phyloP scores from a whole-genome alignment of 2,329 filamentous ascomycete species.

The Nemania diffusa region DNA sequence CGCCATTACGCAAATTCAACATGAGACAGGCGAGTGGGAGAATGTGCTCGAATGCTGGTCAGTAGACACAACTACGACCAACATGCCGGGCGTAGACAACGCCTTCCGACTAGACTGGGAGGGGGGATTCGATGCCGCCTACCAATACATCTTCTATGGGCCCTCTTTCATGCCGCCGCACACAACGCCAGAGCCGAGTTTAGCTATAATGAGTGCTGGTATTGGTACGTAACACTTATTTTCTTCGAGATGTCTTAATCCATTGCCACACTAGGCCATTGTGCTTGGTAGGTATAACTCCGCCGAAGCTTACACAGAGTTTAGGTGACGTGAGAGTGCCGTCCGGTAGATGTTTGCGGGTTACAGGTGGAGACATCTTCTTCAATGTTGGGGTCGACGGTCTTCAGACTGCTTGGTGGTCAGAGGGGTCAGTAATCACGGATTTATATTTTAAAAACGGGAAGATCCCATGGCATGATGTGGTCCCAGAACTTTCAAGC shows the following conservation, averaged over 20 bases:
- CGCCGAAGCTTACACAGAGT: neutral
- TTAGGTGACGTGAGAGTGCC: conserved; percentile 18
- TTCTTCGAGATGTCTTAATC: neutral
- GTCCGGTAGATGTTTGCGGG: conserved; percentile 20
- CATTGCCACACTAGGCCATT: neutral
- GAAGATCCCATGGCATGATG: conserved; percentile 8
- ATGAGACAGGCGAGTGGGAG: conserved; percentile 23
- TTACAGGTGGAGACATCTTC: conserved; percentile 17
- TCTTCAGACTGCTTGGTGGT: conserved; percentile 17
- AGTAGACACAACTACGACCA: conserved; percentile 10
- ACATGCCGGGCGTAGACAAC: conserved; percentile 25
- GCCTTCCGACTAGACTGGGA: conserved; percentile 24
- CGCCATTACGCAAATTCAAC: conserved; percentile 15
- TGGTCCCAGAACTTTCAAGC: neutral
- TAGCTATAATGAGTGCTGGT: conserved; percentile 21
- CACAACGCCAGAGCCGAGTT: conserved; percentile 10
- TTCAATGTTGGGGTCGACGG: conserved; percentile 23
- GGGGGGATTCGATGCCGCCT: conserved; percentile 19
- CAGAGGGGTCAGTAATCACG: conserved; percentile 16
- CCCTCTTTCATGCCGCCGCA: conserved; percentile 19
- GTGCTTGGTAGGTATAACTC: neutral
- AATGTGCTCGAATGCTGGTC: conserved; percentile 26
- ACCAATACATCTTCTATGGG: conserved; percentile 21
- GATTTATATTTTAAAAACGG: conserved; percentile 24
- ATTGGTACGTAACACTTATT: conserved; percentile 17